Evolutionary conservation across 2,329 filamentous ascomycete species (phyloP), one percentile per base, ranked within the genome.

Genomic region (Coleophoma crateriformis): DNA sequence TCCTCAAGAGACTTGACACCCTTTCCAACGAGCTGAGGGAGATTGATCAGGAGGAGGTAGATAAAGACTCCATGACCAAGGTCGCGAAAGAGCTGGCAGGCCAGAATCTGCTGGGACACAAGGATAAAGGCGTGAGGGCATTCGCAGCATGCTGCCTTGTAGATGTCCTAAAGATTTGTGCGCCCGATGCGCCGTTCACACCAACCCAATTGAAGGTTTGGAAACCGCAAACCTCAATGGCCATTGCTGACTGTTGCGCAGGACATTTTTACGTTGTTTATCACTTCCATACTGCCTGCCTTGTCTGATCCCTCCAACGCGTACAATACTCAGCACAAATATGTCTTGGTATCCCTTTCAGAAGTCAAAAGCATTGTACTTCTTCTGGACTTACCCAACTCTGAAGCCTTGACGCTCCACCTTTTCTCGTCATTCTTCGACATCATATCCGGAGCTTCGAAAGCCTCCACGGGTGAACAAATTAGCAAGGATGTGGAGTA

Each of bases 331-430:
- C 91, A 97, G 68, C 90, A 99, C 71, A 84, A 94, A 69, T 94
- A 95, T 64, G 88, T 96, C 54, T 76, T 99, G 53, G 82, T 84
- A 53, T 96, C 91, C 15, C 79, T 99, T 32, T 85, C 90, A 49
- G 90, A 95, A 58, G 88, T 96, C 59, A 96, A 97, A 75, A 96
- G 90, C 70, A 89, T 99, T 39, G 81, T 97, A 8, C 81, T 99
- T 38, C 79, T 99, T 58, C 87, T 88, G 53, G 94, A 99, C 60
- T 81, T 97, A 37, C 85, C 90, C 22, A 85, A 87, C 50, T 81
- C 88, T 46, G 90, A 96, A 50, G 79, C 82, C 32, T 78, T 97
- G 41, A 82, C 95, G 22, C 73, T 89, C 8, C 81, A 87, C 43
- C 78, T 99, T 4, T 99, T 97, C 68, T 88, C 85, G 22, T 83